Base-by-base conservation (phyloP, 805 yeast species). In the Wickerhamomyces tratensis region DNA sequence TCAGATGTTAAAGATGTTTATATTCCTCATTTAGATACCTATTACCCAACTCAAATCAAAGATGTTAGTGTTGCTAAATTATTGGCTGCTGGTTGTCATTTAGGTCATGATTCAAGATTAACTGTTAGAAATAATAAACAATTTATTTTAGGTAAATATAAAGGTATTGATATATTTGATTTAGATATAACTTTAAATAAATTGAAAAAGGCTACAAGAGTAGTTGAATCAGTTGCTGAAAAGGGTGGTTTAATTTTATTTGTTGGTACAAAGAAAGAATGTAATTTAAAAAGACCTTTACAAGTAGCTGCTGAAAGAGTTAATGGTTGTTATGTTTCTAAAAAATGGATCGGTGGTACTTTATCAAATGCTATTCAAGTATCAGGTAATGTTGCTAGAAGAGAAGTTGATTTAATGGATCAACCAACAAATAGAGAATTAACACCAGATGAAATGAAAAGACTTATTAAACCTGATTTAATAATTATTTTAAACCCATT, bases 271-370 rank as follows among this genome's bases (percentile, higher is more conserved):
- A 71, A 83, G 43, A 77, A 78, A 40, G 89, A 87, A 42, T 20
- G 20, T 20, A 20, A 20, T 20, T 93, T 86, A 54, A 76, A 76
- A 47, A 71, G 82, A 43, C 73, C 87, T 1, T 76, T 93, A 39
- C 81, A 79, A 55, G 77, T 73, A 46, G 95, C 96, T 10, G 95
- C 98, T 2, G 65, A 69, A 38, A 74, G 94, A 50, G 68, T 80
- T 43, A 72, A 77, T 44, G 96, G 95, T 13, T 87, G 78, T 63
- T 88, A 82, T 57, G 89, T 93, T 20, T 71, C 83, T 25, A 73
- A 78, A 39, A 78, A 88, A 57, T 93, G 98, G 98, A 76, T 86
- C 46, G 96, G 97, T 2, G 98, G 98, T 50, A 84, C 94, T 25
- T 71, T 93, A 50, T 87, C 98, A 38, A 93, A 93, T 64, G 78